phyloP scores from a whole-genome alignment of 768 basidiomycete genomes.

The Phylloporus sp. region DNA sequence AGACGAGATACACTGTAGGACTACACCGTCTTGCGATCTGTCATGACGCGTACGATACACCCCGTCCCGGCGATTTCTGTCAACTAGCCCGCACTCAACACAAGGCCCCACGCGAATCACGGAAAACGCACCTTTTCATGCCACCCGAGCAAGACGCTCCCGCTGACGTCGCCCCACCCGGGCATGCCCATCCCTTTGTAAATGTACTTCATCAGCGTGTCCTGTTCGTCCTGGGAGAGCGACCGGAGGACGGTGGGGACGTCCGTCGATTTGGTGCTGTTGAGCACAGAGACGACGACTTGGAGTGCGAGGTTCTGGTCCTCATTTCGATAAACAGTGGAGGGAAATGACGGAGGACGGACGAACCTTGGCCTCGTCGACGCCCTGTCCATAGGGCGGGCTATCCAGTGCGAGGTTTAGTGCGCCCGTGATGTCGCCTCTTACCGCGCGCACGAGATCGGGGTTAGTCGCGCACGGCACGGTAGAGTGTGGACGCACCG shows the following conservation, averaged over 20 bases:
- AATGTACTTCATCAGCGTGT: conserved; percentile 94
- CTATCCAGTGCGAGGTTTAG: conserved; percentile 65
- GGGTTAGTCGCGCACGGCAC: neutral
- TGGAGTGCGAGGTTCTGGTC: conserved; percentile 71
- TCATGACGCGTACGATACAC: conserved; percentile 87
- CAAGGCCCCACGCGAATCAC: conserved; percentile 14
- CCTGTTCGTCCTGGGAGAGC: conserved; percentile 71
- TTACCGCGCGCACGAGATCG: conserved; percentile 26
- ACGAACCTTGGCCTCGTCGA: conserved; percentile 85
- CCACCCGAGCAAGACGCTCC: conserved; percentile 72
- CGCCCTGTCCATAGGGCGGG: conserved; percentile 83
- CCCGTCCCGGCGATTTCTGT: conserved; percentile 93
- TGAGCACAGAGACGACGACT: conserved; percentile 81
- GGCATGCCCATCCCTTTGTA: conserved; percentile 91
- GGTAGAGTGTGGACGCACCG: conserved; percentile 47
- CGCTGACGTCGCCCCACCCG: conserved; percentile 57
- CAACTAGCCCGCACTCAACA: conserved; percentile 44
- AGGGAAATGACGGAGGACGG: neutral
- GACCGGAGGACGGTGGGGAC: conserved; percentile 70
- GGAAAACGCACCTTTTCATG: conserved; percentile 77
- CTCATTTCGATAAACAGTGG: too few species aligned
- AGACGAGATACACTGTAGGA: neutral
- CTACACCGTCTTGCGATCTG: conserved; percentile 57
- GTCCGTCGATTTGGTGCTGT: conserved; percentile 89
- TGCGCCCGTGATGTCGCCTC: conserved; percentile 74